These are phyloP conservation scores for Termitomyces sp. DNA, from an alignment of 768 basidiomycete genomes.

Conservation along the genomic window DNA sequence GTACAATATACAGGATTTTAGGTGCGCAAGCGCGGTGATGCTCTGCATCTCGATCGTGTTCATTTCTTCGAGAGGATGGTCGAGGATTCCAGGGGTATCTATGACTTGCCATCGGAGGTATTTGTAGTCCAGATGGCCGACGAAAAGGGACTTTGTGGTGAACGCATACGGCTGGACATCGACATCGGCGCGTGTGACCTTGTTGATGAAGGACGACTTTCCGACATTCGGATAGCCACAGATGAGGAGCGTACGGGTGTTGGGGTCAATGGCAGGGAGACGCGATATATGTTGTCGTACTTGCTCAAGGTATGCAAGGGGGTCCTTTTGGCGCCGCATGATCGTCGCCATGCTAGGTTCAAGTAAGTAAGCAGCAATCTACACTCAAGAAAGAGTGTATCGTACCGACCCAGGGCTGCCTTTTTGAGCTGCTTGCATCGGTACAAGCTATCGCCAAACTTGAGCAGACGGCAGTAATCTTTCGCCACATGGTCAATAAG, in stretches of 20 bases:
- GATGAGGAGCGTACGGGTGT: conserved; percentile 93
- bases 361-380: conserved; percentile 5
- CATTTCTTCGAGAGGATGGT: conserved; percentile 99
- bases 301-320: conserved; percentile 96
- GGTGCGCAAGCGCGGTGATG: conserved; percentile 94
- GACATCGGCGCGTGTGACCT: conserved; percentile 97
- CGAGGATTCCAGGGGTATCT: conserved; percentile 96
- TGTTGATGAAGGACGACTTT: conserved; percentile 99
- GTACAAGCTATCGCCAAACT: conserved; percentile 97
- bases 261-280: conserved; percentile 97
- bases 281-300: conserved; percentile 98
- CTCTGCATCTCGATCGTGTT: conserved; percentile 99
- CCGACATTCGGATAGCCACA: conserved; percentile 99
- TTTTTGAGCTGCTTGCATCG: conserved; percentile 98
- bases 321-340: conserved; percentile 98
- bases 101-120: conserved; percentile 99
- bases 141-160: conserved; percentile 97
- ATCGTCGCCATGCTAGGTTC: conserved; percentile 87
- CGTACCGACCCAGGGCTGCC: conserved; percentile 93
- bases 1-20: conserved; percentile 91
- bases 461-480: conserved; percentile 93
- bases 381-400: conserved; percentile 10
- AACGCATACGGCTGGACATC: conserved; percentile 99
- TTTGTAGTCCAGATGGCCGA: conserved; percentile 98
- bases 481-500: conserved; percentile 96